Percentiles rank a stretch among this genome's conserved stretches.
These are phyloP conservation scores for Pseudonitzschia delicatissima DNA, from an alignment of 108 stramenopile species.

Conservation along the genomic window DNA sequence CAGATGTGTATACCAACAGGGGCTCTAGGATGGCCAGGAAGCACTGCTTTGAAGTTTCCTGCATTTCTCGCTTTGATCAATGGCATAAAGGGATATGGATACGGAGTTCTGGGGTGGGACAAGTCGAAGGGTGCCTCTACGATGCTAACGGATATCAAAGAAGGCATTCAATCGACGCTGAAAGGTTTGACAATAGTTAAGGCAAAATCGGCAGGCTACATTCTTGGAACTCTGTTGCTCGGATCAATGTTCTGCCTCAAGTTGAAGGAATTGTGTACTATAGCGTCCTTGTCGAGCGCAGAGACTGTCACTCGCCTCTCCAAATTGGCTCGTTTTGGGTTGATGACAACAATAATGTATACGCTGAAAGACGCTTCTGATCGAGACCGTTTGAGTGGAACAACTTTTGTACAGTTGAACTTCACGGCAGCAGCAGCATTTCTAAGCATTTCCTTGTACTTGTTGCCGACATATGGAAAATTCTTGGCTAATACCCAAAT, in stretches of 20 bases:
- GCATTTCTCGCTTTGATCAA: conserved; percentile 12
- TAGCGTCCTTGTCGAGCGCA: not conserved
- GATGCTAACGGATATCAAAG: conserved; percentile 13
- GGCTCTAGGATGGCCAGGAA: not conserved
- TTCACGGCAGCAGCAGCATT: conserved; percentile 22
- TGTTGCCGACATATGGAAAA: conserved; percentile 3
- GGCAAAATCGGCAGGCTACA: conserved; percentile 29
- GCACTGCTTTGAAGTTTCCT: conserved; percentile 9
- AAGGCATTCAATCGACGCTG: conserved; percentile 14
- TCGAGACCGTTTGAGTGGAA: conserved; percentile 55
- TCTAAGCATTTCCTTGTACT: conserved; percentile 1
- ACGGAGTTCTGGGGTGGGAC: conserved; percentile 52
- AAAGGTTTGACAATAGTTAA: conserved; percentile 16
- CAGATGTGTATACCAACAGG: not conserved
- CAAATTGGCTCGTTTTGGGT: conserved; percentile 39
- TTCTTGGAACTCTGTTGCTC: conserved; percentile 32
- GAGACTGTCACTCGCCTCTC: not conserved
- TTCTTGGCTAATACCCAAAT: not conserved
- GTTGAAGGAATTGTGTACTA: conserved; percentile 26
- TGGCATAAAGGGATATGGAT: conserved; percentile 43
- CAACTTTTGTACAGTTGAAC: conserved; percentile 70
- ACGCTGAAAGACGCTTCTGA: conserved; percentile 71
- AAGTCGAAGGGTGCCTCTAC: conserved; percentile 2
- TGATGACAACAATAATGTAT: conserved; percentile 46
- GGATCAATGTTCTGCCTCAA: conserved; percentile 31